phyloP scores from a whole-genome alignment of 495 filamentous ascomycete species.

The Pyrenula massariospora region DNA sequence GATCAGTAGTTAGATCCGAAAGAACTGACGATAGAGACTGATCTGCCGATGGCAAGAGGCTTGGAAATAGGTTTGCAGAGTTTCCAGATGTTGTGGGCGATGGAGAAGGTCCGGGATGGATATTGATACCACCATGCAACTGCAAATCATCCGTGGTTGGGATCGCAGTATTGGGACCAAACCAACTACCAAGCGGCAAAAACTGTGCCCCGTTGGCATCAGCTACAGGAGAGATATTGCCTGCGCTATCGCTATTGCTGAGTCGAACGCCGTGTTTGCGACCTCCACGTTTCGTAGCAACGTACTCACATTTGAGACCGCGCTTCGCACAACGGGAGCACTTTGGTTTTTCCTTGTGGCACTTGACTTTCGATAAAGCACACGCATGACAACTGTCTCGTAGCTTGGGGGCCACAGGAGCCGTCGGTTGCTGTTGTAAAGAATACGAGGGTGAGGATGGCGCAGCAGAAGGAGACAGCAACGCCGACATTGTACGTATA shows the following conservation, averaged over 20 bases:
- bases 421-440: not conserved
- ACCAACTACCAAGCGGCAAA: not conserved
- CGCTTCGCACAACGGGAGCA: constrained; percentile 46
- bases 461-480: not conserved
- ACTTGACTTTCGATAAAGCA: constrained; percentile 32
- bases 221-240: not conserved
- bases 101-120: no score
- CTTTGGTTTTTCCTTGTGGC: constrained; percentile 43
- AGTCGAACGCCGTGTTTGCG: constrained; percentile 10
- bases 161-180: not conserved
- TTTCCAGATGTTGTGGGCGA: constrained; percentile 1
- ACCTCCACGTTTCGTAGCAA: constrained; percentile 31
- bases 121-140: not conserved
- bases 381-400: constrained; percentile 18
- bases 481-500: not conserved
- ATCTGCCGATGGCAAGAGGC: constrained; percentile 5
- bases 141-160: not conserved
- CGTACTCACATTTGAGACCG: constrained; percentile 38
- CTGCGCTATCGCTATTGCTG: not conserved
- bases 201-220: not conserved
- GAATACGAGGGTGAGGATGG: not conserved
- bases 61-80: constrained; percentile 4
- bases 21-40: constrained; percentile 3
- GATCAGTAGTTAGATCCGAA: constrained; percentile 2
- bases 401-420: constrained; percentile 4